Base-by-base conservation (phyloP, 2,329 filamentous ascomycete genomes). In the Ceratocystis diversiconidia region DNA sequence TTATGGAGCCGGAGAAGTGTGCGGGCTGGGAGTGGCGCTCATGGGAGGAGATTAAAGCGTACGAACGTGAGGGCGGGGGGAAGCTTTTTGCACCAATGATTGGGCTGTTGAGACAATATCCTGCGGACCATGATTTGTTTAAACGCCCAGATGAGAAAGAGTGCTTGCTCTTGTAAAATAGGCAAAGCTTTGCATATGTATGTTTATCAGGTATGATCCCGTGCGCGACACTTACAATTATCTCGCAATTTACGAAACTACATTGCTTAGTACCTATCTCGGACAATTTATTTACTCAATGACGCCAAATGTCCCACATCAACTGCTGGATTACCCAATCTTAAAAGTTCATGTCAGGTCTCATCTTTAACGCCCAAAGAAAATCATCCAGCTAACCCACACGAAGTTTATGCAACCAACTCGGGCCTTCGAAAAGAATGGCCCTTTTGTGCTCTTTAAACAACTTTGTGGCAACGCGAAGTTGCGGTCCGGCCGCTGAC, bases 351-450 rank as follows among this genome's bases (percentile, higher is more conserved):
- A 19, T 74, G 72, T 6, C 73, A 75, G 1, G 72, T 65, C 1
- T 74, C 74, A 3, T 73, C 70, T 4, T 74, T 75, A 3, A 78
- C 69, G 1, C 71, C 69, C 67, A 65, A 76, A 68, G 65, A 79
- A 81, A 3, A 80, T 72, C 66, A 85, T 68, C 43, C 75, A 75
- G 0, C 76, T 76, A 0, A 79, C 79, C 70, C 84, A 79, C 1
- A 83, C 75, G 65, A 88, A 82, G 71, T 85, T 84, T 3, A 79
- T 79, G 71, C 82, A 87, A 46, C 77, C 77, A 3, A 79, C 74
- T 67, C 77, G 78, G 60, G 79, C 73, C 0, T 87, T 87, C 68
- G 81, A 61, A 65, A 89, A 83, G 71, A 82, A 89, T 0, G n/a
- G 82, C 82, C 0, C 87, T 86, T 0, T 79, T 77, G 0, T 74